Evolutionary conservation across 2,329 filamentous ascomycete species (phyloP).

Genomic region (Microcyclosporella mali): DNA sequence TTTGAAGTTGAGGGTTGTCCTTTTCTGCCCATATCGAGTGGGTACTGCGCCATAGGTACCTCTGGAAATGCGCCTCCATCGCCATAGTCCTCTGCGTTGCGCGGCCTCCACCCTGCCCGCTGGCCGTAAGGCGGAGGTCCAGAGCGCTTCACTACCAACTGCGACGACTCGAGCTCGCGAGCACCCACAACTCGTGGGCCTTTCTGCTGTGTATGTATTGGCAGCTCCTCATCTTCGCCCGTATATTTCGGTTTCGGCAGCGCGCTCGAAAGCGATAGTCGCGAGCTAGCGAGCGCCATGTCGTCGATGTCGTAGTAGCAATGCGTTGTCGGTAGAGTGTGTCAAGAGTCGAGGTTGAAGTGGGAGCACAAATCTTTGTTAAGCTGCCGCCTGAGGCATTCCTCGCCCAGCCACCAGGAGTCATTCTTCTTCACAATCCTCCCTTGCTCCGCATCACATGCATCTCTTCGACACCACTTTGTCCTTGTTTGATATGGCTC

Average conservation of each 20-base stretch:
- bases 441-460: too few relatives aligned
- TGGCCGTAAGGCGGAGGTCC: constrained; percentile 85
- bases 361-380: constrained; percentile 2
- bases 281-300: constrained; percentile 19
- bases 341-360: not conserved
- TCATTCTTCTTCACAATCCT: too few relatives aligned
- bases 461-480: too few relatives aligned
- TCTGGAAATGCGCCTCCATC: constrained; percentile 96
- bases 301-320: constrained; percentile 2
- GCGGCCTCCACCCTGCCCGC: constrained; percentile 83
- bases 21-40: constrained; percentile 89
- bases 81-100: constrained; percentile 82
- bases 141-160: constrained; percentile 74
- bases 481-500: too few relatives aligned
- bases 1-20: constrained; percentile 60
- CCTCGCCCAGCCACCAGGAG: too few relatives aligned
- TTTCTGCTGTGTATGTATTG: constrained; percentile 63
- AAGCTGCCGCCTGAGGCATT: too few relatives aligned
- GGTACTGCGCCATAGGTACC: constrained; percentile 88
- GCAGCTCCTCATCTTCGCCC: constrained; percentile 78
- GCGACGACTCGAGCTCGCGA: constrained; percentile 73
- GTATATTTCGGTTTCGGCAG: constrained; percentile 88
- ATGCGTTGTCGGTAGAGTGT: not conserved
- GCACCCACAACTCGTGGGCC: constrained; percentile 77
- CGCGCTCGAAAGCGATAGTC: constrained; percentile 62